Base-by-base conservation (phyloP, 1,284 basidiomycete genomes). In the Trametes pubescens region DNA sequence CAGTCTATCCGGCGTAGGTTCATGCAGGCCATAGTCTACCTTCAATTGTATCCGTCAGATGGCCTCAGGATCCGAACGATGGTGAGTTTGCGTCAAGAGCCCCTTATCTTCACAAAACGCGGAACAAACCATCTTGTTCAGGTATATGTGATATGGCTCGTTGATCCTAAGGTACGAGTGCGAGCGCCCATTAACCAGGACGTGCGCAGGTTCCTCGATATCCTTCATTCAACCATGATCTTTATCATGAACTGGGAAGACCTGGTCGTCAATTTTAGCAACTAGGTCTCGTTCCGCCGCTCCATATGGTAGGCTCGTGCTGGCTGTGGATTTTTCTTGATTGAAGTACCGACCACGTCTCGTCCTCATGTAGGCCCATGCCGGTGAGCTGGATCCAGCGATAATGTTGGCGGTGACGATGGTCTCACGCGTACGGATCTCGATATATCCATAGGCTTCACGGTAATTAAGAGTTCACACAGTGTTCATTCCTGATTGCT, bases 191-290 rank as follows among this genome's bases (percentile, higher is more conserved):
- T 22, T 54, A 1, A 40, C 6, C 3, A 14, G 8, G 18, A 29
- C 26, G 4, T 26, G 14, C 14, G 13, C 34, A 61, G 64, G 59
- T 57, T 44, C 2, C 60, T 65, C 40, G 64, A 65, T 43, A 34
- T 59, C 8, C 14, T 57, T 2, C 60, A 62, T 44, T 51, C 60
- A 18, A 47, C 48, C 10, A 62, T 65, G 64, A 57, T 62, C 16
- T 59, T 57, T 32, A 38, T 49, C n/a, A 61, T 61, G 22, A 62
- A 62, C 46, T 65, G 61, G 64, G 38, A 57, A 34, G 55, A 62
- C 37, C 48, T 62, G 22, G 35, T 61, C 48, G 46, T 21, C 10
- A 48, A 46, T 35, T 62, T 59, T 11, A 61, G 64, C 2, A 44
- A 34, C 24, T 14, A 51, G 22, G 59, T 55, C 18, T 51, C 56